phyloP scores from a whole-genome alignment of 1,284 basidiomycete species.

The Rhodotorula sp. region DNA sequence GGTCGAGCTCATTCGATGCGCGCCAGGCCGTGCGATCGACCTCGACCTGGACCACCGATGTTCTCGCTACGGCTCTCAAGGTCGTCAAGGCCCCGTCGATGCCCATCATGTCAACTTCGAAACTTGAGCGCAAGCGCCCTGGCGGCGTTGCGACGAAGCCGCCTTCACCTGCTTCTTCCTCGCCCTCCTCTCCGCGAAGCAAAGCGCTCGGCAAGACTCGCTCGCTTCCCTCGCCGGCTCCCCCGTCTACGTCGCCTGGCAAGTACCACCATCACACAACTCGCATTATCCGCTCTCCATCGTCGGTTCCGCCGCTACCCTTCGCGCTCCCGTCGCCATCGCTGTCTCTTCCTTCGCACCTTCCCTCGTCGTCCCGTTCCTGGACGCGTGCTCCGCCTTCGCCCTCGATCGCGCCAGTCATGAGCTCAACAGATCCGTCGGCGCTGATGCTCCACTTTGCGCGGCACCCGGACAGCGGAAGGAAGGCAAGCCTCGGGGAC shows the following conservation, averaged over 20 bases:
- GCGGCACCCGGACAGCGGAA: background rate
- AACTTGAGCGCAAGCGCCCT: background rate
- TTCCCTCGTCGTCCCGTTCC: background rate
- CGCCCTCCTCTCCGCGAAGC: background rate
- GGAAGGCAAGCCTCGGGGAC: background rate
- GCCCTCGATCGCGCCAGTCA: background rate
- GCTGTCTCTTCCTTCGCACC: background rate
- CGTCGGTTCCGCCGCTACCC: background rate
- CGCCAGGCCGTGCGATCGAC: background rate
- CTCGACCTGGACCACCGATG: too few species aligned
- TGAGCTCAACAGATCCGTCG: background rate
- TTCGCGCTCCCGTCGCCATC: background rate
- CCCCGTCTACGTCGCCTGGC: background rate
- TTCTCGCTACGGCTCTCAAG: background rate
- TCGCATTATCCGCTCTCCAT: background rate
- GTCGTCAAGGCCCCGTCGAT: background rate
- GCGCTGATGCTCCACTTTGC: constrained; percentile 4
- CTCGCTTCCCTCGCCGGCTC: background rate
- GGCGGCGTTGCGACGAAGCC: background rate
- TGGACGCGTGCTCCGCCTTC: background rate
- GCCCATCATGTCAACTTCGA: background rate
- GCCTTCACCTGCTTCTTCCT: background rate
- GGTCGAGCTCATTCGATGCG: background rate
- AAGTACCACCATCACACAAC: background rate
- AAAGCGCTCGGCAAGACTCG: background rate